Percentiles rank a stretch among this genome's conserved stretches.
These are phyloP conservation scores for Barbarea vulgaris DNA, from an alignment of 345 rosid genomes.

Conservation along the genomic window DNA sequence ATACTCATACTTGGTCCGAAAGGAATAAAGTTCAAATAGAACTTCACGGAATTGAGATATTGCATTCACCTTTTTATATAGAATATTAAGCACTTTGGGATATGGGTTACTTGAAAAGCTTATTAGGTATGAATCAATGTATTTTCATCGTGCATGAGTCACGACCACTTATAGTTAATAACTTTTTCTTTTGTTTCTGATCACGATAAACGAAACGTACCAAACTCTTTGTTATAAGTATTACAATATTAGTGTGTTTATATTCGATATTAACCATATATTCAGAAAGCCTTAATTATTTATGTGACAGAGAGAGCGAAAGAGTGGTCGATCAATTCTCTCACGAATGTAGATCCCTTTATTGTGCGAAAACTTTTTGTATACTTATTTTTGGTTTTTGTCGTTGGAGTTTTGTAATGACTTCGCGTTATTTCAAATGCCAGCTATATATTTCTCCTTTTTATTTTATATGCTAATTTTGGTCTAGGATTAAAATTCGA, in stretches of 20 bases:
- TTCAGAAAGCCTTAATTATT: conserved; percentile 29
- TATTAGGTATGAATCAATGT: conserved; percentile 39
- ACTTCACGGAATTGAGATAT: conserved; percentile 1
- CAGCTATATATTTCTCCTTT: conserved; percentile 15
- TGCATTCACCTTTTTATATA: conserved; percentile 13
- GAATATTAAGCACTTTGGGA: conserved; percentile 30
- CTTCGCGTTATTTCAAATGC: conserved; percentile 21
- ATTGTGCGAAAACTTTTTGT: conserved; percentile 10
- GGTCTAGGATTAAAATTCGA: neutral
- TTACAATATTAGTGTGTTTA: conserved; percentile 10
- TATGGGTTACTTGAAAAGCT: conserved; percentile 33
- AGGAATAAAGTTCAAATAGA: neutral
- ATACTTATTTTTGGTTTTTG: conserved; percentile 29
- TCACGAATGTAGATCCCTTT: conserved; percentile 31
- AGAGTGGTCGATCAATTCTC: conserved; percentile 27
- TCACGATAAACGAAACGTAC: conserved; percentile 31
- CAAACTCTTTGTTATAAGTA: conserved; percentile 30
- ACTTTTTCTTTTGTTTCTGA: conserved; percentile 12
- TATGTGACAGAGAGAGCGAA: conserved; percentile 30
- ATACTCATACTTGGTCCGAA: conserved; percentile 6
- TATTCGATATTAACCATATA: conserved; percentile 28
- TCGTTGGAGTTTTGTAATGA: conserved; percentile 30
- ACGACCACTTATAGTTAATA: conserved; percentile 37
- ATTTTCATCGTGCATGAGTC: conserved; percentile 37
- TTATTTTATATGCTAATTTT: neutral